These are phyloP conservation scores for Epicoccum nigrum DNA, from an alignment of 2,329 filamentous ascomycete species.

Conservation along the genomic window DNA sequence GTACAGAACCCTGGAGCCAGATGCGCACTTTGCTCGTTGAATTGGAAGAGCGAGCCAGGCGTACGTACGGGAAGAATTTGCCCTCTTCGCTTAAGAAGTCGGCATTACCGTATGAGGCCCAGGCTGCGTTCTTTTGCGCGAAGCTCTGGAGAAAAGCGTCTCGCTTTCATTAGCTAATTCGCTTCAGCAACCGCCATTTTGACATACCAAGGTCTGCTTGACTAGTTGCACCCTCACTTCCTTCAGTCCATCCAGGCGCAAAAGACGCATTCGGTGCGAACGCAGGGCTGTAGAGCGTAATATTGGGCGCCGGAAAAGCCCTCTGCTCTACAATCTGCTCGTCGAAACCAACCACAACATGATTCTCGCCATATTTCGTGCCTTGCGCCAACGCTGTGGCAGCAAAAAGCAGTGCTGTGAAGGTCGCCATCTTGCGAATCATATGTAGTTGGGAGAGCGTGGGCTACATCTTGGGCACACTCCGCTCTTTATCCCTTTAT, in stretches of 20 bases:
- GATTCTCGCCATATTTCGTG: conserved; percentile 43
- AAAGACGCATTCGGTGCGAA: conserved; percentile 38
- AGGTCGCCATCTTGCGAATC: conserved; percentile 6
- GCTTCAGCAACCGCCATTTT: neutral
- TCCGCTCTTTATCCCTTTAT: conserved; percentile 5
- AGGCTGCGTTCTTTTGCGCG: conserved; percentile 39
- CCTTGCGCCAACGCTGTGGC: conserved; percentile 25
- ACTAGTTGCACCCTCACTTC: conserved; percentile 43
- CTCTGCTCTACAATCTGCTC: conserved; percentile 41
- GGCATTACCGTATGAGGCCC: conserved; percentile 37
- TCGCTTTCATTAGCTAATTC: conserved; percentile 12
- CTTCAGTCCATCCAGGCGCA: conserved; percentile 34
- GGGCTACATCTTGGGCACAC: neutral
- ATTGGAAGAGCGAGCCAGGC: conserved; percentile 29
- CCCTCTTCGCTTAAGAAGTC: conserved; percentile 45
- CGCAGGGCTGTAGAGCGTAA: conserved; percentile 40
- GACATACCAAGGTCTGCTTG: conserved; percentile 28
- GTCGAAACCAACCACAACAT: conserved; percentile 34
- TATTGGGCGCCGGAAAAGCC: conserved; percentile 42
- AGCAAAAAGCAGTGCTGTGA: conserved; percentile 20
- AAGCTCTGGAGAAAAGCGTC: conserved; percentile 36
- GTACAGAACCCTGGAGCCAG: conserved; percentile 47
- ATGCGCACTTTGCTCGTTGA: conserved; percentile 39
- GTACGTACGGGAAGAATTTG: conserved; percentile 40
- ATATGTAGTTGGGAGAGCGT: neutral